A percentile compares a stretch with the other conserved stretches of the same genome.
Evolutionary conservation across 164 flowering plant genomes (phyloP).

Genomic region (Vitis labrusca): DNA sequence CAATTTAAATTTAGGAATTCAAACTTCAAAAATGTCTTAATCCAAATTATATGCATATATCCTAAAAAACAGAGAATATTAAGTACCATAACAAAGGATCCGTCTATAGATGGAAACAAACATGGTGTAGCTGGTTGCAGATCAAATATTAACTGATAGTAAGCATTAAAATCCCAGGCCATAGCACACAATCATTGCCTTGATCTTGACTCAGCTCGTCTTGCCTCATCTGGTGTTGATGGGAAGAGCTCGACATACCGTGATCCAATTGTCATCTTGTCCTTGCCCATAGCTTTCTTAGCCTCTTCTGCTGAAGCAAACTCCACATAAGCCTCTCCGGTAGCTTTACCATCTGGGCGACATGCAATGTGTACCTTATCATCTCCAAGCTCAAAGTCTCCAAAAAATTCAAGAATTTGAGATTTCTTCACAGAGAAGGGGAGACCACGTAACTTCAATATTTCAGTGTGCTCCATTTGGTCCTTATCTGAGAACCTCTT

Average conservation of each 20-base stretch:
- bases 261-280: slow-evolving; percentile 81
- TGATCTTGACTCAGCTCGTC: slow-evolving; percentile 81
- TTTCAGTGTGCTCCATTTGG: slow-evolving; percentile 68
- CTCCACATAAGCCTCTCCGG: slow-evolving; percentile 93
- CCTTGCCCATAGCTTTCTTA: slow-evolving; percentile 79
- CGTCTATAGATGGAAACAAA: too few species aligned
- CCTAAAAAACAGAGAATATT: too few species aligned
- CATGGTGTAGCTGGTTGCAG: too few species aligned
- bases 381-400: slow-evolving; percentile 51
- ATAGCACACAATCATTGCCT: slow-evolving; percentile 41
- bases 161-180: too few species aligned
- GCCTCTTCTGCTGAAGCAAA: slow-evolving; percentile 82
- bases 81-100: too few species aligned
- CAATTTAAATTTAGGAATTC: too few species aligned
- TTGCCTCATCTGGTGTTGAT: slow-evolving; percentile 72
- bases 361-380: slow-evolving; percentile 70
- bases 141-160: too few species aligned
- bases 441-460: slow-evolving; percentile 78
- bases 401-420: slow-evolving; percentile 72
- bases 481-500: slow-evolving; percentile 72
- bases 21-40: too few species aligned
- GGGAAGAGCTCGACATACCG: slow-evolving; percentile 92
- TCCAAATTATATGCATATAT: too few species aligned
- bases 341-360: slow-evolving; percentile 83
- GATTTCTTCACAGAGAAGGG: slow-evolving; percentile 73